Percentiles rank a stretch among this genome's conserved stretches.
These are phyloP conservation scores for Antarctomyces pellizariae DNA, from an alignment of 495 filamentous ascomycete genomes.

Conservation along the genomic window DNA sequence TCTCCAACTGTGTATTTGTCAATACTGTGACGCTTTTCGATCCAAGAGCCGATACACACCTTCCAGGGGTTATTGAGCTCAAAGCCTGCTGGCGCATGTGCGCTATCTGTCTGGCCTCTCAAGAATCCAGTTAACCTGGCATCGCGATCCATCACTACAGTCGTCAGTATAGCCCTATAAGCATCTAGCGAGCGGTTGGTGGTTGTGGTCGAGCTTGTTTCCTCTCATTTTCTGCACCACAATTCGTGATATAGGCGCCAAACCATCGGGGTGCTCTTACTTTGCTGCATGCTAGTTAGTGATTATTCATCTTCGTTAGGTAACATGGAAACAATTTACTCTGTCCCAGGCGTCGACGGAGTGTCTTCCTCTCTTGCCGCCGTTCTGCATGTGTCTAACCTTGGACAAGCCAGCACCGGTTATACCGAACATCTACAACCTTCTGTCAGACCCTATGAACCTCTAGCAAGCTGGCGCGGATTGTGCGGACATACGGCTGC, in stretches of 20 bases:
- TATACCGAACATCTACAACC: conserved; percentile 66
- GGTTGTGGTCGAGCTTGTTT: conserved; percentile 12
- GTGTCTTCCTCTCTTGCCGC: conserved; percentile 64
- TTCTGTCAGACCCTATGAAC: conserved; percentile 5
- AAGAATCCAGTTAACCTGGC: conserved; percentile 62
- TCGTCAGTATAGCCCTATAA: conserved; percentile 14
- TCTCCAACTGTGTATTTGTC: conserved; percentile 7
- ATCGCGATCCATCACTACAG: conserved; percentile 90
- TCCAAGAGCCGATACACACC: conserved; percentile 10
- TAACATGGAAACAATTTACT: conserved; percentile 27
- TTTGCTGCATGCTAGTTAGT: conserved; percentile 1
- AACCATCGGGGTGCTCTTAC: conserved; percentile 3
- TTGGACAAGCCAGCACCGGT: conserved; percentile 53
- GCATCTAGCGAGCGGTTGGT: conserved; percentile 6
- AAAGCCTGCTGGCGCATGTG: conserved; percentile 62
- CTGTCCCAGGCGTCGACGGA: conserved; percentile 83
- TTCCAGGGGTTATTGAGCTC: conserved; percentile 93
- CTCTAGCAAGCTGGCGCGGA: conserved; percentile 3
- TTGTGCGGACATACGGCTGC: conserved; percentile 36
- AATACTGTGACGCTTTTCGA: background rate
- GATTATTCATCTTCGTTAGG: conserved; percentile 7
- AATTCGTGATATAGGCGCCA: background rate
- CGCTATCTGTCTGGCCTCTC: conserved; percentile 68
- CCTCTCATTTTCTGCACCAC: too few species aligned
- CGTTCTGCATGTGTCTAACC: conserved; percentile 60